phyloP scores from a whole-genome alignment of 140 eudicot species.

The Anethum foeniculum region DNA sequence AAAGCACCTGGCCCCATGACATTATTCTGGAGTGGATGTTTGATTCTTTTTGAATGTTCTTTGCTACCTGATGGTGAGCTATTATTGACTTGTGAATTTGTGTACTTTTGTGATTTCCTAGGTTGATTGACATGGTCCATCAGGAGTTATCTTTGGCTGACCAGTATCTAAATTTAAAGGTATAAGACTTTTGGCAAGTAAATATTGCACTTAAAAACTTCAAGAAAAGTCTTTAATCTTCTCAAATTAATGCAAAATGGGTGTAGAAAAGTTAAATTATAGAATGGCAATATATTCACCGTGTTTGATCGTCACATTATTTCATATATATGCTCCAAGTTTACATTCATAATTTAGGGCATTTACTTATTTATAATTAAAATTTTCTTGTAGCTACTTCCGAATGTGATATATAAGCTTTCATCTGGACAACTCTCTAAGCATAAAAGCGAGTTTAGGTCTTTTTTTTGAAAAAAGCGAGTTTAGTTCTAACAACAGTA shows the following conservation, averaged over 20 bases:
- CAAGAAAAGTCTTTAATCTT: background rate
- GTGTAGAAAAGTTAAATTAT: background rate
- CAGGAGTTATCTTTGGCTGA: constrained; percentile 91
- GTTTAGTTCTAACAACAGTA: background rate
- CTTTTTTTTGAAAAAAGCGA: background rate
- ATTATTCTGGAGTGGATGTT: background rate
- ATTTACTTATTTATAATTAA: background rate
- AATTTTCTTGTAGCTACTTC: background rate
- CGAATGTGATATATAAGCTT: background rate
- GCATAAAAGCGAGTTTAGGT: background rate
- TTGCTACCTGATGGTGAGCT: background rate
- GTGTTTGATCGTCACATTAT: background rate
- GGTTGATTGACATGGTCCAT: constrained; percentile 86
- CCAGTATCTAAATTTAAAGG: constrained; percentile 75
- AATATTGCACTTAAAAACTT: background rate
- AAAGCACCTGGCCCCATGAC: background rate
- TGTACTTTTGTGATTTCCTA: constrained; percentile 25
- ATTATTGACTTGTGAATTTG: background rate
- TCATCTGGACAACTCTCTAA: background rate
- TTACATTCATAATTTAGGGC: background rate
- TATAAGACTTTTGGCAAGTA: constrained; percentile 19
- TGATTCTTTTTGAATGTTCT: background rate
- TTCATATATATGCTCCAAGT: background rate
- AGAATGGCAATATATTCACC: background rate
- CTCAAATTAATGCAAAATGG: background rate